Base-by-base conservation (phyloP, 352 stramenopile species). In the Pythium aquatile region DNA sequence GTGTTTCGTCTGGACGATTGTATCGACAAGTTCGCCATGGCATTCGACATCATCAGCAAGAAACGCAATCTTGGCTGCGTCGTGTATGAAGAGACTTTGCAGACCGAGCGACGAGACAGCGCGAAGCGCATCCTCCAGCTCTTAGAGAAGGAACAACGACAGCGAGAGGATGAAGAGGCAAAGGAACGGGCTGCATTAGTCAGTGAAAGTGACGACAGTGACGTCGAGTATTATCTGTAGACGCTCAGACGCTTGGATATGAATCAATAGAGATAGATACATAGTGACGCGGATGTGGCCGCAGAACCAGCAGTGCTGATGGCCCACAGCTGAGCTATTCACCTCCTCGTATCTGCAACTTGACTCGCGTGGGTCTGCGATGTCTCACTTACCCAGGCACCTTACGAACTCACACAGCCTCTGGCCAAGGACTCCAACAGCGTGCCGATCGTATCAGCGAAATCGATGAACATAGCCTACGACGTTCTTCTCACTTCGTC, bases 1-100 rank as follows among this genome's bases (percentile, higher is more conserved):
- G 78, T 93, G 26, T 93, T 93, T 52, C 81, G 81, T 4, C 67
- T 91, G 26, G 61, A 79, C 35, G 83, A 90, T 48, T 88, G 79
- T 56, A 74, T 91, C 10, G 76, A 89, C 17, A 78, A 76, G 13
- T 93, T 93, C 58, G 76, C 75, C 1, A 90, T 88, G 82, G 79
- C 78, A 29, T 82, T 75, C 49, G 76, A 86, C 44, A 84, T 89
- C 32, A 66, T 90, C 32, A 63, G 29, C 30, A 78, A 79, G 52
- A 80, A 77, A 13, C 51, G 66, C 13, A 78, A 73, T 26, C 71
- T 91, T 13, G 80, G 68, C 1, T 74, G 76, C 33, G 83, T 90
- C 70, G 73, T 91, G 63, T 91, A 79, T 70, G 78, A 90, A 61
- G 79, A 88, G 9, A 52, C 37, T 16, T 51, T 81, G 16, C 33